Evolutionary conservation across 2,329 filamentous ascomycete species (phyloP).

Genomic region (Penicillium verrucosum): DNA sequence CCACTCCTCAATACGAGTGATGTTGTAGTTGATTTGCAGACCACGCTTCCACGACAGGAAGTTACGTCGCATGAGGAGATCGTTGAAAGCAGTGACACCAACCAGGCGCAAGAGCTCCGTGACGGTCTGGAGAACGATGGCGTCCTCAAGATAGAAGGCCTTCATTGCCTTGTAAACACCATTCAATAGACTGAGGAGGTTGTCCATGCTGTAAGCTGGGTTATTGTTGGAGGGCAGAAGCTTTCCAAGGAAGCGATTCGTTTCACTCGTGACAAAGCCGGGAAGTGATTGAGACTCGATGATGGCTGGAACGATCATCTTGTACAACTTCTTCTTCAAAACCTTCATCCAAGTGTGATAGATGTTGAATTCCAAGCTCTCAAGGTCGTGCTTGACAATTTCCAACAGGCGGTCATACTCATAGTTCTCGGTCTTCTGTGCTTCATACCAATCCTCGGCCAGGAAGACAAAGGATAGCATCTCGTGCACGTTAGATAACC

Average conservation of each 20-base stretch:
- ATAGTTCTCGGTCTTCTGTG: conserved; percentile 98
- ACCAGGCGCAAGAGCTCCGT: conserved; percentile 91
- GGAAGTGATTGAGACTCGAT: conserved; percentile 98
- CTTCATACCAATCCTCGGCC: conserved; percentile 98
- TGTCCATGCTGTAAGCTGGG: conserved; percentile 99
- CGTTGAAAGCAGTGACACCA: conserved; percentile 97
- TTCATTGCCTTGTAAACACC: conserved; percentile 99
- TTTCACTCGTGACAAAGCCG: conserved; percentile 98
- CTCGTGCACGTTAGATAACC: conserved; percentile 98
- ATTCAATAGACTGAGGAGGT: conserved; percentile 90
- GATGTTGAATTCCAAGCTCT: conserved; percentile 99
- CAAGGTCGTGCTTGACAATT: conserved; percentile 98
- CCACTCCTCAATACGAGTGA: conserved; percentile 98
- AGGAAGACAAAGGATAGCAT: conserved; percentile 99
- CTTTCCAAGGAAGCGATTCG: conserved; percentile 96
- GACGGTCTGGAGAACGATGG: conserved; percentile 91
- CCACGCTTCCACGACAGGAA: conserved; percentile 99
- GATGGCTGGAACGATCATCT: conserved; percentile 99
- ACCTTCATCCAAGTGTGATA: conserved; percentile 99
- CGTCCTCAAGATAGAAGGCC: conserved; percentile 93
- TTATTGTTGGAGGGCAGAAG: conserved; percentile 83
- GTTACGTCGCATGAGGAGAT: conserved; percentile 93
- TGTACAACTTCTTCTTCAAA: conserved; percentile 96
- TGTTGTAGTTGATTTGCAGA: conserved; percentile 99
- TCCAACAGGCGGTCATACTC: conserved; percentile 96